Evolutionary conservation across 2,329 filamentous ascomycete genomes (phyloP).

Genomic region (Trichoderma sp.): DNA sequence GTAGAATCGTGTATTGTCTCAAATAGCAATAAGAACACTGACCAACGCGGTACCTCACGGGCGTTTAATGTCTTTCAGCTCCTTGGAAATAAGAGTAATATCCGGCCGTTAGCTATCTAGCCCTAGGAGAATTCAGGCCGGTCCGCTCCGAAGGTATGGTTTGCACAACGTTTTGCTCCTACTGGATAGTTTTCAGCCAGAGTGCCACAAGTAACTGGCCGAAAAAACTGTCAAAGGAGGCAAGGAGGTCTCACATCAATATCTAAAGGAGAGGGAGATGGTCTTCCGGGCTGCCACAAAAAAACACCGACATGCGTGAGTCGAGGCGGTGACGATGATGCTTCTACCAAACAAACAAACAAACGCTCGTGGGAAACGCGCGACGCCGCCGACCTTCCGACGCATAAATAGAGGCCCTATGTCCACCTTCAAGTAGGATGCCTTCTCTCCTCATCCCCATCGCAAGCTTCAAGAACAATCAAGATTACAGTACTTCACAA

Average conservation of each 20-base stretch:
- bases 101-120: constrained; percentile 1
- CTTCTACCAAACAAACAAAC: background rate
- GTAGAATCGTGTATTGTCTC: background rate
- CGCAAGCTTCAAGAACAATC: background rate
- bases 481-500: background rate
- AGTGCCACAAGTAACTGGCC: background rate
- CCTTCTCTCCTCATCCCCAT: background rate
- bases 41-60: background rate
- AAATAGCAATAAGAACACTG: background rate
- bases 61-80: background rate
- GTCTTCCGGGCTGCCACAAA: background rate
- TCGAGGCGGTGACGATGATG: background rate
- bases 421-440: background rate
- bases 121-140: background rate
- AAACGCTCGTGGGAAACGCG: background rate
- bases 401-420: constrained; percentile 16
- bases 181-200: background rate
- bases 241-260: constrained; percentile 18
- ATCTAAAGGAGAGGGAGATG: background rate
- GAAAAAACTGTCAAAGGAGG: background rate
- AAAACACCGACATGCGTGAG: background rate
- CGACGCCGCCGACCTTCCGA: constrained; percentile 10
- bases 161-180: background rate
- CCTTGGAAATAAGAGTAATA: background rate
- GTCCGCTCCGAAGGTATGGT: background rate